Evolutionary conservation across 1,284 basidiomycete genomes (phyloP), one percentile per base, ranked within the genome.

Genomic region (Inonotus hispidus): DNA sequence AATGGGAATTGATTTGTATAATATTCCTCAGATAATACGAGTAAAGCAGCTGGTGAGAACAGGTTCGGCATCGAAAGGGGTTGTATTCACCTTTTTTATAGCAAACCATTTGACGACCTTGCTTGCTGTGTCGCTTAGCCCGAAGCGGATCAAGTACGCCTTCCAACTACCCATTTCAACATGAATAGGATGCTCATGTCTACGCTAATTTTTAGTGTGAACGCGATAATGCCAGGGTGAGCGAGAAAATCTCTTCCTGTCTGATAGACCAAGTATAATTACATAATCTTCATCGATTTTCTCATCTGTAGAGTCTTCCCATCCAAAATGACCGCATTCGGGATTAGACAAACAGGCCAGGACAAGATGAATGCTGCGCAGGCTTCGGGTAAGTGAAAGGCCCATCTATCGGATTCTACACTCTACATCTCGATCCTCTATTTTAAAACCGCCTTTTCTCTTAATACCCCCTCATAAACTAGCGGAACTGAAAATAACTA

Each of bases 251-350:
- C 14, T n/a, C 11, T 19, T 43, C 41, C 14, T n/a, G 38, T 11
- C 38, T 39, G n/a, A n/a, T n/a, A n/a, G n/a, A n/a, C n/a, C n/a
- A n/a, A n/a, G n/a, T n/a, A n/a, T n/a, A n/a, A n/a, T n/a, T n/a
- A n/a, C n/a, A n/a, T n/a, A n/a, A n/a, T n/a, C n/a, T n/a, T n/a
- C n/a, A n/a, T n/a, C n/a, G n/a, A n/a, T n/a, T n/a, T 32, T 32
- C 21, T 37, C 29, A 19, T 23, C 11, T 49, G 16, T 66, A 90
- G 88, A 8, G 77, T 93, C 16, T 94, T 93, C 75, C 90, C 90
- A 0, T 90, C 88, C 58, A 90, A 88, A 72, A 95, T 95, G 93
- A 95, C 93, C 0, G 82, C 87, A 0, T 92, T 79, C 59, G 90
- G 86, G 3, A 77, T 93, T 67, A 81, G 84, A 68, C 78, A 75